A percentile compares a stretch with the other conserved stretches of the same genome.
Conservation (phyloP, 768 basidiomycete species). For the Pulveroboletus sp. region DNA sequence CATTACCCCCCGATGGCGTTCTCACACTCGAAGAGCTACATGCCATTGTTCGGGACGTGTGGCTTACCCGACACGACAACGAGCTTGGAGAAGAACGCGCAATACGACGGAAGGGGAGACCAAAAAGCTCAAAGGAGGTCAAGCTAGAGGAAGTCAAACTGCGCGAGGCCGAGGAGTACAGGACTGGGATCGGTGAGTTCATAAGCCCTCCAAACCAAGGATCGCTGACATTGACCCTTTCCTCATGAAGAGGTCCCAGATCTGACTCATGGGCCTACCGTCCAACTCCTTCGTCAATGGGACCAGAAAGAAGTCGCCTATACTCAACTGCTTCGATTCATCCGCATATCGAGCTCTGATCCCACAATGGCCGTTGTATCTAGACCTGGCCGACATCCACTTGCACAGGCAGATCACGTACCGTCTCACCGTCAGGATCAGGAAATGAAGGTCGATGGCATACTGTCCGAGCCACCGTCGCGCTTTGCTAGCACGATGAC, state of each 20-base stretch:
- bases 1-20: constrained; percentile 56
- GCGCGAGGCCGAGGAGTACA: constrained; percentile 68
- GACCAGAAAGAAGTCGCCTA: constrained; percentile 74
- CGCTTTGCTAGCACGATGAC: constrained; percentile 39
- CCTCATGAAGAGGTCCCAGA: constrained; percentile 65
- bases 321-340: constrained; percentile 68
- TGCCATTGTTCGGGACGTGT: constrained; percentile 57
- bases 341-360: constrained; percentile 65
- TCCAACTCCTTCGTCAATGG: constrained; percentile 73
- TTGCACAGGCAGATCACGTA: constrained; percentile 21
- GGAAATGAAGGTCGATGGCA: constrained; percentile 22
- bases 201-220: neutral
- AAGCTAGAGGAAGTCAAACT: constrained; percentile 71
- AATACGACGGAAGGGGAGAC: constrained; percentile 67
- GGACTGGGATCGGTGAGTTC: constrained; percentile 74
- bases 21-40: constrained; percentile 69
- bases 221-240: neutral
- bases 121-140: constrained; percentile 65
- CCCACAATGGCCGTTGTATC: constrained; percentile 50
- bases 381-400: constrained; percentile 56
- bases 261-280: constrained; percentile 68
- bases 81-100: constrained; percentile 61
- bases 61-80: constrained; percentile 70
- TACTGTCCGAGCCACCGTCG: constrained; percentile 30
- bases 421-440: constrained; percentile 13